These are phyloP conservation scores for Trichoderma koningii DNA, from an alignment of 2,329 filamentous ascomycete species.

Conservation along the genomic window DNA sequence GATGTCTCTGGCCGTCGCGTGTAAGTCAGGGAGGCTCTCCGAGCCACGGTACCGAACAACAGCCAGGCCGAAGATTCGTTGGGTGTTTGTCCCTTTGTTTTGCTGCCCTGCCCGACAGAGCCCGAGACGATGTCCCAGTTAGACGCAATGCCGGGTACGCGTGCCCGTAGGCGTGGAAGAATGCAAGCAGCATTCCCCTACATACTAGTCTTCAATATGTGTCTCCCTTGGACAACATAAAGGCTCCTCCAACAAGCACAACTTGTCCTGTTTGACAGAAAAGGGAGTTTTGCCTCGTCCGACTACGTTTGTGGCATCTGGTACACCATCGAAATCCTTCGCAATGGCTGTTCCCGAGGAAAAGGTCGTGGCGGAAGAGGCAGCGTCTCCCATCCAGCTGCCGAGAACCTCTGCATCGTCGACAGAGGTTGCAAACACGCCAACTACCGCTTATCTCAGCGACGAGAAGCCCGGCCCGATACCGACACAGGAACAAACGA, in stretches of 20 bases:
- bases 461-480: background rate
- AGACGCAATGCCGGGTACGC: background rate
- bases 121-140: background rate
- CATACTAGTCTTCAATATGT: background rate
- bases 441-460: background rate
- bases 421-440: background rate
- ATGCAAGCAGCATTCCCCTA: background rate
- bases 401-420: slow-evolving; percentile 9
- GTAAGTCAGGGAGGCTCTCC: background rate
- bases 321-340: background rate
- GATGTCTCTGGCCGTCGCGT: slow-evolving; percentile 3
- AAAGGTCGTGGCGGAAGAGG: background rate
- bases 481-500: background rate
- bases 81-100: background rate
- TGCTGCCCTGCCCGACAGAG: background rate
- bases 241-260: background rate
- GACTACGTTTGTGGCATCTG: background rate
- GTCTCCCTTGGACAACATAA: background rate
- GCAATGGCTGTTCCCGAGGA: slow-evolving; percentile 17
- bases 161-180: background rate
- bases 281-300: background rate
- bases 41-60: background rate
- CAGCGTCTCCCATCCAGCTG: background rate
- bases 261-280: background rate
- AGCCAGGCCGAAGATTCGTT: background rate